Base-by-base conservation (phyloP, 2,329 filamentous ascomycete genomes). In the Colletotrichum abscissum region DNA sequence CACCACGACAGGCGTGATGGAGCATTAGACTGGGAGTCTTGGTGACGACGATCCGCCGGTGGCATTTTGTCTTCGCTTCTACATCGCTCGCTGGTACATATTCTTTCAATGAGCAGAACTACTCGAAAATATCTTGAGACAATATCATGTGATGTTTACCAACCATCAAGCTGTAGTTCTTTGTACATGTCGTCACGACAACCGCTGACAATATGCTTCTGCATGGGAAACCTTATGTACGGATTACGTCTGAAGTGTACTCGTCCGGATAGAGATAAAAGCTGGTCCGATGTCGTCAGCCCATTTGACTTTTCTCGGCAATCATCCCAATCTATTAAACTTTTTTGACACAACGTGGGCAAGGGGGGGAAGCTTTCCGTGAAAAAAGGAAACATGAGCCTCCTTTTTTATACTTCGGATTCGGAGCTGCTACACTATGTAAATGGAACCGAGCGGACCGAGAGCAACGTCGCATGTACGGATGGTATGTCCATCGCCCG, bases 1-100 rank as follows among this genome's bases (percentile, higher is more conserved):
- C 65, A 54, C 35, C 24, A 55, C 38, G 46, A 5, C 28, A 65
- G 59, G 55, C 49, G 73, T 58, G 28, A 57, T 56, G 52, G 59
- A 54, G 72, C 74, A 75, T 74, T 75, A 65, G 74, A 72, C 64
- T 69, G 67, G 73, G 62, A 74, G 67, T 72, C 64, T 38, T 26
- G 69, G 69, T 69, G 42, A 54, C 33, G 16, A 28, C 54, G 49
- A 19, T 66, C 56, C 30, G 30, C 30, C 52, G 62, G 33, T 54
- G 58, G 28, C 59, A 9, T 62, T 73, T 16, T 73, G 22, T 55
- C 69, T 74, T 71, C 24, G 22, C 42, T 69, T 63, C 69, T 69
- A 30, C 35, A 63, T 73, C 70, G 69, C 74, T 69, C 68, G 74
- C 63, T 76, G 26, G 30, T 73, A 73, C 33, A 73, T 72, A 72